Conservation (phyloP, 1,139 yeast genomes). For the Williopsis jadinii region DNA sequence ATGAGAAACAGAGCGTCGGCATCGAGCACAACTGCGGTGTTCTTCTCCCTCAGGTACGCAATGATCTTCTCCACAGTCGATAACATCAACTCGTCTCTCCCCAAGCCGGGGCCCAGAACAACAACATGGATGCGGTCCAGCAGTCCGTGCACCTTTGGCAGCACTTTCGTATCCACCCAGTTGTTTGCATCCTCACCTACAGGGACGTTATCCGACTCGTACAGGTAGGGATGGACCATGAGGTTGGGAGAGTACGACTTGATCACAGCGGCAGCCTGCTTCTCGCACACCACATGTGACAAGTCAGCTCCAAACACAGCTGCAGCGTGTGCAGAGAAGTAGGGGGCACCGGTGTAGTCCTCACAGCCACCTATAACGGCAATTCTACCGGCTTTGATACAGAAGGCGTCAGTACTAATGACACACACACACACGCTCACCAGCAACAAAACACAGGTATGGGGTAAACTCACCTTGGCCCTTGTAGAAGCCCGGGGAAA, state of each 20-base stretch:
- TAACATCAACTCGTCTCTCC: conserved; percentile 69
- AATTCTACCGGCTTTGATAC: conserved; percentile 55
- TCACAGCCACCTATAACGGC: conserved; percentile 92
- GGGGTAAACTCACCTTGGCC: conserved; percentile 52
- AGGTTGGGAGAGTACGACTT: conserved; percentile 87
- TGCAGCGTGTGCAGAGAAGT: conserved; percentile 78
- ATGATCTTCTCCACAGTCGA: conserved; percentile 52
- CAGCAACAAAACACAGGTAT: not conserved
- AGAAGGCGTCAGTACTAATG: not conserved
- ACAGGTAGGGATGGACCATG: conserved; percentile 91
- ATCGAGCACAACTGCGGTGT: conserved; percentile 70
- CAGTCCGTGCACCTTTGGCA: conserved; percentile 49
- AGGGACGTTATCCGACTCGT: conserved; percentile 22
- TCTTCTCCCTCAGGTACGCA: conserved; percentile 40
- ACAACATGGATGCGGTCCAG: conserved; percentile 70
- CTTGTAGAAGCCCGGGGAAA: conserved; percentile 66
- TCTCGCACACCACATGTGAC: conserved; percentile 81
- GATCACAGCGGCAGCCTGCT: conserved; percentile 69
- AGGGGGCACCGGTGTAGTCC: conserved; percentile 97
- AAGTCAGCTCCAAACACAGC: conserved; percentile 84
- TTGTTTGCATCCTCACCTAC: not conserved
- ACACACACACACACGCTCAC: no score
- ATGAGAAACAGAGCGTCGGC: conserved; percentile 80
- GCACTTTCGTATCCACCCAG: conserved; percentile 26
- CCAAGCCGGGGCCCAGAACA: conserved; percentile 92